Evolutionary conservation across 139 green algal genomes (phyloP).

Genomic region (Micractinium conductrix): DNA sequence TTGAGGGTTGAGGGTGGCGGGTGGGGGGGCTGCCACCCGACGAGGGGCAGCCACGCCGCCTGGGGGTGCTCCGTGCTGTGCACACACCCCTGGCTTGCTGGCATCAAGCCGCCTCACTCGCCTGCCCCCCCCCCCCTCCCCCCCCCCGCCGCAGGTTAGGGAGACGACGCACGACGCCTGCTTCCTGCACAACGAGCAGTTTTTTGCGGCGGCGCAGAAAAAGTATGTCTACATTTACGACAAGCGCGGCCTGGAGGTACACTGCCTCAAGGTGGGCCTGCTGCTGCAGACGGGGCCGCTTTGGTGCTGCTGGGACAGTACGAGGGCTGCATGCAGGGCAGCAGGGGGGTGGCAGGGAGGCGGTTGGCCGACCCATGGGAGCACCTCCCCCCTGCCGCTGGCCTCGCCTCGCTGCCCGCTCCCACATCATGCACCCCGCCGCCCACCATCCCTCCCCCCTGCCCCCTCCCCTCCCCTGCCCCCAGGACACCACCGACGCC

Average conservation of each 20-base stretch:
- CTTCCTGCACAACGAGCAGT: constrained; percentile 97
- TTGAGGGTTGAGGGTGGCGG: too few relatives aligned
- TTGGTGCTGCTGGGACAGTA: too few relatives aligned
- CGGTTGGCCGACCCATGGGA: too few relatives aligned
- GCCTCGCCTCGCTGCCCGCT: too few relatives aligned
- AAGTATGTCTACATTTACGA: constrained; percentile 99
- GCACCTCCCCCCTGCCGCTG: too few relatives aligned
- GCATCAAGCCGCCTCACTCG: too few relatives aligned
- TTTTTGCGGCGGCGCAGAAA: constrained; percentile 95
- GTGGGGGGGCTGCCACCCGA: neutral
- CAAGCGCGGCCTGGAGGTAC: constrained; percentile 95
- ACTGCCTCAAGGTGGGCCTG: constrained; percentile 83
- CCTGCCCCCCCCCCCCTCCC: neutral
- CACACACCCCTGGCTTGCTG: too few relatives aligned
- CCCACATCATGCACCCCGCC: too few relatives aligned
- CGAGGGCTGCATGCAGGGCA: neutral
- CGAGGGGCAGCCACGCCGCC: neutral
- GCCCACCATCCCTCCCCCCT: neutral
- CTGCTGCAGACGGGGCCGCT: too few relatives aligned
- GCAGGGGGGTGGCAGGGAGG: too few relatives aligned
- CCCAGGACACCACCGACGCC: constrained; percentile 64
- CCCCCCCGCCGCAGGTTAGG: constrained; percentile 64
- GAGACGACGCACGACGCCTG: constrained; percentile 88
- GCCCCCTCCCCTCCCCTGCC: neutral
- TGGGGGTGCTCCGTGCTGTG: neutral